Percentiles rank a stretch among this genome's conserved stretches.
Evolutionary conservation across 176 grass and related monocot genomes (phyloP).

Genomic region (Saccharum officinarum): DNA sequence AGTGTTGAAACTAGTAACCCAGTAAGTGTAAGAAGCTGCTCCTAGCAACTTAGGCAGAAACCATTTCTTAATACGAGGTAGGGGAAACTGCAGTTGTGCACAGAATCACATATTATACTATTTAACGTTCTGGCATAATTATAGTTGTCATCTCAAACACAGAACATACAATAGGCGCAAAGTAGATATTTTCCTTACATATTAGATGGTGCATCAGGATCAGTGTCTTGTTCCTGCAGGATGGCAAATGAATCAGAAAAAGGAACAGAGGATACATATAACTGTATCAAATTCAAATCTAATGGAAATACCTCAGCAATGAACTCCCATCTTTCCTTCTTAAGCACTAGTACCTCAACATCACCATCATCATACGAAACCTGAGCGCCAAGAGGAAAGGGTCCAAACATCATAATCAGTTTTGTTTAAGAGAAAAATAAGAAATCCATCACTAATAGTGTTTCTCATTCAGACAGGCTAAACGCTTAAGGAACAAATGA

Average conservation of each 20-base stretch:
- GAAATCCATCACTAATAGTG: background rate
- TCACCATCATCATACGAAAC: conserved; percentile 88
- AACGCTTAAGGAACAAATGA: background rate
- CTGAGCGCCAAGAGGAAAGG: conserved; percentile 36
- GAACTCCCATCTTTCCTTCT: conserved; percentile 69
- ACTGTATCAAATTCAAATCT: background rate
- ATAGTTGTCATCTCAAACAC: background rate
- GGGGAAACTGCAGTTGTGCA: background rate
- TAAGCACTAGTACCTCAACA: conserved; percentile 53
- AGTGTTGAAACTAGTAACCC: background rate
- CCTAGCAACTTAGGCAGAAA: background rate
- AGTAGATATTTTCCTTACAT: conserved; percentile 45
- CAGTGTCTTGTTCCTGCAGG: conserved; percentile 42
- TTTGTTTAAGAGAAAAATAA: conserved; percentile 4
- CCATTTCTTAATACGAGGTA: conserved; percentile 18
- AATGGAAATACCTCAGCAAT: conserved; percentile 43
- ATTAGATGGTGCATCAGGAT: conserved; percentile 40
- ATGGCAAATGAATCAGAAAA: conserved; percentile 29
- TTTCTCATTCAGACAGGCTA: background rate
- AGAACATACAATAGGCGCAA: background rate
- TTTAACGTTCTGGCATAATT: conserved; percentile 15
- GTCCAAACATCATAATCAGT: background rate
- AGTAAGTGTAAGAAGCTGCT: background rate
- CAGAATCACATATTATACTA: background rate
- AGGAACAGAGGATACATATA: background rate